Percentiles rank a stretch among this genome's conserved stretches.
These are phyloP conservation scores for Saccharomycopsis sp. DNA, from an alignment of 805 yeast genomes.

Conservation along the genomic window DNA sequence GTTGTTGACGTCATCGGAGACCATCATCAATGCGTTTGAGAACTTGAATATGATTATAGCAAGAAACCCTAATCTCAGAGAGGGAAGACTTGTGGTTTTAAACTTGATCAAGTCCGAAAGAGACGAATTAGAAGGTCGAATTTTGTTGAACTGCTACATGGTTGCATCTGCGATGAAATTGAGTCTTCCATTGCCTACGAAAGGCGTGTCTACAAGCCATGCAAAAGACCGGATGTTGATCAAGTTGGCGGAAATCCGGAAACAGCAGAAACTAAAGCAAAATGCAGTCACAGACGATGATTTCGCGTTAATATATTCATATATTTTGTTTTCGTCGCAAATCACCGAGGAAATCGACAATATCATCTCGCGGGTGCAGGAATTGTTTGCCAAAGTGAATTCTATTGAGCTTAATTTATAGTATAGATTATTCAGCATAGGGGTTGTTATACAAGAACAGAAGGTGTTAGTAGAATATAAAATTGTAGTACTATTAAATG, in stretches of 20 bases:
- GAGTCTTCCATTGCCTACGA: constrained; percentile 71
- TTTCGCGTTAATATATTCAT: constrained; percentile 69
- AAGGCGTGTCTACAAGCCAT: constrained; percentile 71
- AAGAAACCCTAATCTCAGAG: constrained; percentile 48
- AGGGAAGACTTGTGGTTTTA: constrained; percentile 40
- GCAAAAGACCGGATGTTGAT: constrained; percentile 63
- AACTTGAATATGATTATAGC: constrained; percentile 64
- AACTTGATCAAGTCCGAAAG: constrained; percentile 50
- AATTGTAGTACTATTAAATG: too few relatives aligned
- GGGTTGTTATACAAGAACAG: too few relatives aligned
- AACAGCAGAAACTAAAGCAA: constrained; percentile 28
- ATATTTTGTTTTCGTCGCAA: constrained; percentile 62
- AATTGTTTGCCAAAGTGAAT: constrained; percentile 58
- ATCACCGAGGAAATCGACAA: constrained; percentile 59
- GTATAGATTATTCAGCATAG: neutral
- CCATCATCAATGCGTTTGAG: constrained; percentile 67
- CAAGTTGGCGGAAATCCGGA: constrained; percentile 55
- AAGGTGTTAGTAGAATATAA: too few relatives aligned
- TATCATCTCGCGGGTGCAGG: constrained; percentile 48
- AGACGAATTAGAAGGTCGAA: constrained; percentile 61
- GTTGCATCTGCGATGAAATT: constrained; percentile 67
- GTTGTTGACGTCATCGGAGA: constrained; percentile 50
- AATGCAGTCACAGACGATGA: constrained; percentile 52
- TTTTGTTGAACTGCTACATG: constrained; percentile 73
- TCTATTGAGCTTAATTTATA: constrained; percentile 17